These are phyloP conservation scores for Kazachstania africana DNA, from an alignment of 805 yeast species.

Conservation along the genomic window DNA sequence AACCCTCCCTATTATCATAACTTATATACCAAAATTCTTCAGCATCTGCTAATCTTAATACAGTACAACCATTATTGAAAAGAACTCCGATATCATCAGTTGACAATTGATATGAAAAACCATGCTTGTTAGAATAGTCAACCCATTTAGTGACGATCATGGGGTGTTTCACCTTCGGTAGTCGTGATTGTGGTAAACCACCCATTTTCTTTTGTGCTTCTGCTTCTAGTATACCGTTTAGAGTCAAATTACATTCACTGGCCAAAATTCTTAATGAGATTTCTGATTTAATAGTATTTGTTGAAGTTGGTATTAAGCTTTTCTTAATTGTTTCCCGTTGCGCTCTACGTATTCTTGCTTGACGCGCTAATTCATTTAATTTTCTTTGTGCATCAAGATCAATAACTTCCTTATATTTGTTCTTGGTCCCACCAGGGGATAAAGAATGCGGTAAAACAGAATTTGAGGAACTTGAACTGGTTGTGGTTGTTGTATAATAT, in stretches of 20 bases:
- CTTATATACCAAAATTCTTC: constrained; percentile 55
- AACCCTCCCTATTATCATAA: constrained; percentile 37
- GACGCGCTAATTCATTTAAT: constrained; percentile 25
- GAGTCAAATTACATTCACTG: constrained; percentile 35
- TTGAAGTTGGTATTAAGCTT: constrained; percentile 25
- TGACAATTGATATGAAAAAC: constrained; percentile 84
- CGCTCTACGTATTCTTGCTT: constrained; percentile 26
- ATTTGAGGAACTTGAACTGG: constrained; percentile 19
- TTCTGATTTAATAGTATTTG: constrained; percentile 28
- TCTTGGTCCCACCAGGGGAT: constrained; percentile 85
- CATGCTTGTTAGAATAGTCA: constrained; percentile 91
- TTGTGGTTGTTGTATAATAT: constrained; percentile 3
- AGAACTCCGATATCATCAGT: constrained; percentile 85
- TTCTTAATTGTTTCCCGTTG: constrained; percentile 23
- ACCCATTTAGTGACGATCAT: constrained; percentile 88
- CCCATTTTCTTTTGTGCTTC: constrained; percentile 36
- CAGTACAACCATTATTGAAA: constrained; percentile 75
- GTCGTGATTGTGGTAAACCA: constrained; percentile 22
- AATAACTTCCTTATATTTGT: constrained; percentile 71
- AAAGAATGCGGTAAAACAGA: constrained; percentile 75
- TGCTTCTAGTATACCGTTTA: constrained; percentile 34
- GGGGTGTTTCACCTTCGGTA: constrained; percentile 36
- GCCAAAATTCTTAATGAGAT: constrained; percentile 29
- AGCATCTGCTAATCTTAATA: constrained; percentile 56
- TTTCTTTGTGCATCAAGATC: constrained; percentile 26